These are phyloP conservation scores for Pseudozyma flocculosa DNA, from an alignment of 1,284 basidiomycete species.

Conservation along the genomic window DNA sequence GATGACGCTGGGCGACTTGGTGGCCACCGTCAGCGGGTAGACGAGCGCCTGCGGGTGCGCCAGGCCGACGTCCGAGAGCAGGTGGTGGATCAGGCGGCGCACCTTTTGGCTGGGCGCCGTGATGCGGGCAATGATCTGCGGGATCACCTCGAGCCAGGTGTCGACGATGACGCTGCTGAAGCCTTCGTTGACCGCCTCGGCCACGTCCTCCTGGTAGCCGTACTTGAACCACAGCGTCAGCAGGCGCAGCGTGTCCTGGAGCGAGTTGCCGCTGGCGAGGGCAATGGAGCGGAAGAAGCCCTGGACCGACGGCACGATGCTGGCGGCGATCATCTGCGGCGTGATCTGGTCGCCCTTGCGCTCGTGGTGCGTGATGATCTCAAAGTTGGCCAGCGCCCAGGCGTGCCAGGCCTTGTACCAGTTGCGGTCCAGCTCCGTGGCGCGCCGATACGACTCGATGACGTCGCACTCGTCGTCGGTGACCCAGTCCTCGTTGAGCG, in stretches of 20 bases:
- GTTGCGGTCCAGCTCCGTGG: slow-evolving; percentile 85
- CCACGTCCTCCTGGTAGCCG: slow-evolving; percentile 86
- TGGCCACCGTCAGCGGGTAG: slow-evolving; percentile 96
- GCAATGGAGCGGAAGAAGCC: slow-evolving; percentile 94
- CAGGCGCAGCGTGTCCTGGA: slow-evolving; percentile 92
- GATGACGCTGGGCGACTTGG: slow-evolving; percentile 84
- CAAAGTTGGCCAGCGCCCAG: slow-evolving; percentile 95
- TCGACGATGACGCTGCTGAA: slow-evolving; percentile 90
- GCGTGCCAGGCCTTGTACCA: slow-evolving; percentile 99
- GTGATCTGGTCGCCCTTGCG: slow-evolving; percentile 68
- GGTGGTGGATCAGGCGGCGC: slow-evolving; percentile 81
- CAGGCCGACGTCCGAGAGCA: slow-evolving; percentile 89
- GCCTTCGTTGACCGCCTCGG: slow-evolving; percentile 82
- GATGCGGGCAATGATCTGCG: slow-evolving; percentile 98
- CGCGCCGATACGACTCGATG: slow-evolving; percentile 74
- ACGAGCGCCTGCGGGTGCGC: slow-evolving; percentile 97
- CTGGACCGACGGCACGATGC: slow-evolving; percentile 92
- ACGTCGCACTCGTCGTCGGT: slow-evolving; percentile 54
- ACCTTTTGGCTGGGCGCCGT: slow-evolving; percentile 89
- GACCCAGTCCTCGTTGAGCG: slow-evolving; percentile 75
- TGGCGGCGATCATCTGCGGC: slow-evolving; percentile 72
- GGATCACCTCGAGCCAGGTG: slow-evolving; percentile 98
- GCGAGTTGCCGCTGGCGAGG: slow-evolving; percentile 77
- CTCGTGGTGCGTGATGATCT: slow-evolving; percentile 69
- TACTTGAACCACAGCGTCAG: slow-evolving; percentile 99